Base-by-base conservation (phyloP, 2,329 filamentous ascomycete genomes). In the Thielaviopsis musarum region DNA sequence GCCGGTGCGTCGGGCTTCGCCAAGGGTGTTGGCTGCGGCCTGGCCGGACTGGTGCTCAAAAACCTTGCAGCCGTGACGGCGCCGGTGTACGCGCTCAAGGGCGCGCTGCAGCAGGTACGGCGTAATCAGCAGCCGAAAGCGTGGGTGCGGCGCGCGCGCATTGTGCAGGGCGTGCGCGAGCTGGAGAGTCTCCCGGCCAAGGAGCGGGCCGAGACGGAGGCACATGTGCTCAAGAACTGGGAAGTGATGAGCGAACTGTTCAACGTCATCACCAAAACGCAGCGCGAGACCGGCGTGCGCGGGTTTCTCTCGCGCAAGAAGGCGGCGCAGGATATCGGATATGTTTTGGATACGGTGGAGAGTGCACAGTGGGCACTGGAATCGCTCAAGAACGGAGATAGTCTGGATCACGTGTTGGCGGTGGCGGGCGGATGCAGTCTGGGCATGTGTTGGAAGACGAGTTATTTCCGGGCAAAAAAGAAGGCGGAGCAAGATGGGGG, bases 41-140 rank as follows among this genome's bases (percentile, higher is more conserved):
- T 85, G 7, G 79, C 77, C 1, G 82, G 83, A 0, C 76, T 85
- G 24, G 74, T 85, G 1, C 72, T 86, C 28, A 87, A 87, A 67
- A 78, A 83, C 56, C 73, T 85, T 5, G 75, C 82, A 0, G 84
- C 83, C 5, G 60, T 84, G 1, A 66, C 83, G 1, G 81, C 82
- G 0, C 64, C 81, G 2, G 82, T 81, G 0, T 87, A 82, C 64
- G 76, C 79, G 0, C 73, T 84, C 63, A 84, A 86, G 66, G 84
- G 84, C 0, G 66, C 84, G 0, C 75, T 80, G 34, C 84, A 83
- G 64, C 79, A 87, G 66, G 69, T 75, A 1, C 72, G 77, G 62
- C 77, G 81, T 41, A 69, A 72, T 10, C 74, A 74, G 59, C 76
- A 78, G 62, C 80, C 81, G 0, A 72, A 75, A 1, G 72, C 72